Evolutionary conservation across 495 filamentous ascomycete species (phyloP), one percentile per base, ranked within the genome.

Genomic region (Hypoxylon perforatum): DNA sequence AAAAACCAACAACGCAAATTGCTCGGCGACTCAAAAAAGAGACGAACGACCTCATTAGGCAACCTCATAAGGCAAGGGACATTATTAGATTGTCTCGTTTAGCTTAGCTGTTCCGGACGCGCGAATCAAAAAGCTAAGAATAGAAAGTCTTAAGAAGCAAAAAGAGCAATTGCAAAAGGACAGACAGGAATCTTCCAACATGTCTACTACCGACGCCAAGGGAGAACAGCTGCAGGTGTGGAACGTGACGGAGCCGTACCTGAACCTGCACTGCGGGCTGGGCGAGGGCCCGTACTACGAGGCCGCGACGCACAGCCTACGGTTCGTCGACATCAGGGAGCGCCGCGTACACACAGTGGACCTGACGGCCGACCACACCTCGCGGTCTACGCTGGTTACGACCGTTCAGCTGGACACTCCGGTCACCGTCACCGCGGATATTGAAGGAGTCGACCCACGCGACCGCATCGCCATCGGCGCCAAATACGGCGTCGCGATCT

Each of bases 321-420:
- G 94, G 64, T 97, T 95, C 76, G 87, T 97, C 61, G 94, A 98
- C 79, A 95, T 97, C 77, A 91, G 88, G 76, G 86, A 91, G 62
- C 82, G 90, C 73, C 86, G 88, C 63, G 73, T 96, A 39, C 93
- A 96, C 78, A 80, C 80, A 30, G 81, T 97, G 58, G 85, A 92
- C 71, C 79, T 95, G n/a, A 78, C 73, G 33, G 76, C 85, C 57
- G 90, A 88, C n/a, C n/a, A n/a, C 4, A 85, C 88, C 18, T 61
- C 60, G 17, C n/a, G n/a, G n/a, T 38, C 21, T 28, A 28, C 25
- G 25, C 25, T 28, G 25, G 80, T 94, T 70, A 85, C 80, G 57
- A 85, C 87, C 14, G 70, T 91, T 49, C 84, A 92, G 67, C 85
- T 94, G 17, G 86, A 90, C 53, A 83, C 75, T 78, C 87, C 65